Evolutionary conservation across 192 early-diverging fungal genomes (phyloP).

Genomic region (Pilobolus umbonatus): DNA sequence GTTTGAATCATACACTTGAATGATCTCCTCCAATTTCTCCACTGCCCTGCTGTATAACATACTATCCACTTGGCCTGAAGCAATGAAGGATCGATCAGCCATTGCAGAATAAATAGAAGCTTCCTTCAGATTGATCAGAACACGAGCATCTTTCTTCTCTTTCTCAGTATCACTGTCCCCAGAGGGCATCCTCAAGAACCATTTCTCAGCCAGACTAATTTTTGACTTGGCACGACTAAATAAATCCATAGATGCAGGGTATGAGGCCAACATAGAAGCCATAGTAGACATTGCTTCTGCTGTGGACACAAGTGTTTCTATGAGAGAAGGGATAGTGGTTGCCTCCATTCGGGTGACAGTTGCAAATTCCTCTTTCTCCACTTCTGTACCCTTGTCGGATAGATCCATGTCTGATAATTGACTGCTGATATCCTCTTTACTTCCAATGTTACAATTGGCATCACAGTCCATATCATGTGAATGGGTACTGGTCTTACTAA

Average conservation of each 20-base stretch:
- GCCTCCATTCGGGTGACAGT: slow-evolving; percentile 38
- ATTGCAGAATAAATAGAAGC: slow-evolving; percentile 39
- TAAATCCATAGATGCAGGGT: slow-evolving; percentile 31
- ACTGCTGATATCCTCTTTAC: not conserved
- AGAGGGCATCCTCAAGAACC: slow-evolving; percentile 29
- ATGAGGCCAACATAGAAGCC: slow-evolving; percentile 43
- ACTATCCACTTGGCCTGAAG: slow-evolving; percentile 32
- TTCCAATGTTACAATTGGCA: not conserved
- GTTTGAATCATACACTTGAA: slow-evolving; percentile 27
- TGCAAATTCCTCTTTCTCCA: slow-evolving; percentile 25
- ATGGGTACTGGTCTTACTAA: not conserved
- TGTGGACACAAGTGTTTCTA: slow-evolving; percentile 48
- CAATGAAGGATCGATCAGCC: slow-evolving; percentile 43
- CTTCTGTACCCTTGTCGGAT: slow-evolving; percentile 9
- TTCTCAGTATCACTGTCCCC: slow-evolving; percentile 20
- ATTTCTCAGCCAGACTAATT: slow-evolving; percentile 35
- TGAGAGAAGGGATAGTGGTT: slow-evolving; percentile 37
- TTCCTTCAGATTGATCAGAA: slow-evolving; percentile 43
- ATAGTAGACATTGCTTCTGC: slow-evolving; percentile 44
- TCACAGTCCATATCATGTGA: not conserved
- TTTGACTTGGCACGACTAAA: slow-evolving; percentile 41
- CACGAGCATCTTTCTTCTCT: slow-evolving; percentile 33
- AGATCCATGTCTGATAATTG: not conserved
- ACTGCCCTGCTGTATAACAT: slow-evolving; percentile 31
- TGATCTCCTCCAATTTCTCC: slow-evolving; percentile 38